Conservation (phyloP, 257 asterid species). For the Nicotiana benthamiana region DNA sequence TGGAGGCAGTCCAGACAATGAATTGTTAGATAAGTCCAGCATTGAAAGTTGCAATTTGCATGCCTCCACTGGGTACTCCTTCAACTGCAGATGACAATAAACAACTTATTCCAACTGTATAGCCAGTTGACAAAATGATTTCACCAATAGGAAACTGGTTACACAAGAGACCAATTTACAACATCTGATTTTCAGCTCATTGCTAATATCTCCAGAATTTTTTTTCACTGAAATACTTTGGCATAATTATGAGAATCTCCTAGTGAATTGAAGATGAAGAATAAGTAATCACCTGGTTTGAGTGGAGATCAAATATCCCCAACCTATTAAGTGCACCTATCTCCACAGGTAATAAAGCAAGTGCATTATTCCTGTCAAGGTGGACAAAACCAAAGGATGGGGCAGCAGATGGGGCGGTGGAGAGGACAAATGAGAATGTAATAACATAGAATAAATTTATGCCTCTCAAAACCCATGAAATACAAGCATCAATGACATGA, state of each 20-base stretch:
- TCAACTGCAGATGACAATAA: constrained; percentile 49
- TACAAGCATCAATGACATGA: neutral
- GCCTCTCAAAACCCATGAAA: neutral
- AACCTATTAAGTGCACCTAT: constrained; percentile 65
- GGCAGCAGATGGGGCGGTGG: neutral
- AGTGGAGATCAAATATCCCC: constrained; percentile 93
- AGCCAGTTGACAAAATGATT: constrained; percentile 12
- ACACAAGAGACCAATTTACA: constrained; percentile 1
- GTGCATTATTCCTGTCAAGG: constrained; percentile 53
- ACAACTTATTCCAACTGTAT: constrained; percentile 3
- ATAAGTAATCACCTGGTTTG: constrained; percentile 65
- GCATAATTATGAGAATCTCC: constrained; percentile 1
- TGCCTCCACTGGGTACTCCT: constrained; percentile 86
- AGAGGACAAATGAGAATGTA: neutral
- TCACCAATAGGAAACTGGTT: constrained; percentile 8
- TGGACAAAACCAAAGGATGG: constrained; percentile 13
- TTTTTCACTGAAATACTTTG: neutral
- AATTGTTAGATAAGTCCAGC: constrained; percentile 88
- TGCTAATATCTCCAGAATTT: neutral
- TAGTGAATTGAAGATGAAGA: constrained; percentile 8
- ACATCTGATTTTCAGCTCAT: neutral
- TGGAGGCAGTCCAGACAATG: constrained; percentile 85
- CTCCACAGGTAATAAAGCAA: constrained; percentile 70
- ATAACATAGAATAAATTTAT: neutral
- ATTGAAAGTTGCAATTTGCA: constrained; percentile 76